Evolutionary conservation across 805 yeast genomes (phyloP).

Genomic region (Hanseniaspora thailandica): DNA sequence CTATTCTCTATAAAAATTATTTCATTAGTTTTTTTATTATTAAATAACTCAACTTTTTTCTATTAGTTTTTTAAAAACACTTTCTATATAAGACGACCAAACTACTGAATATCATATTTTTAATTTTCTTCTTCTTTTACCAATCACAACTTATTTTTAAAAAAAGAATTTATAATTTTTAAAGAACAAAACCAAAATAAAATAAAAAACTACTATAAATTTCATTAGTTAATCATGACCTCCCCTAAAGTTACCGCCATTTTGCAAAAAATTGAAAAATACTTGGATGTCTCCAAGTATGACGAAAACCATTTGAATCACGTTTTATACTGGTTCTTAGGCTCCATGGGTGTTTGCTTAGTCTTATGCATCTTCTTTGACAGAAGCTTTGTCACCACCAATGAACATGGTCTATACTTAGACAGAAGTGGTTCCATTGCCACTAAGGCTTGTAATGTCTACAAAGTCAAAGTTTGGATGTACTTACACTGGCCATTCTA

Average conservation of each 20-base stretch:
- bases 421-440: background rate
- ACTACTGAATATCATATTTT: too few relatives aligned
- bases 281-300: background rate
- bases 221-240: background rate
- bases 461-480: background rate
- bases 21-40: too few relatives aligned
- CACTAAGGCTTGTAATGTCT: background rate
- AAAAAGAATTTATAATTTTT: constrained; percentile 14
- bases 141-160: too few relatives aligned
- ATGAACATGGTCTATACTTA: background rate
- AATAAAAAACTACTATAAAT: background rate
- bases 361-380: background rate
- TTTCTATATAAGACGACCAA: too few relatives aligned
- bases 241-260: background rate
- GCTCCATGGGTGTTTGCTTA: background rate
- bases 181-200: background rate
- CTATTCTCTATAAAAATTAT: too few relatives aligned
- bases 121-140: too few relatives aligned
- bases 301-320: background rate
- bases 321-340: background rate
- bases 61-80: too few relatives aligned
- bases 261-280: background rate
- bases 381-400: background rate
- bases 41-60: too few relatives aligned
- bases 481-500: background rate